Conservation (phyloP, 1,139 yeast species). For the Candida glucosophila region DNA sequence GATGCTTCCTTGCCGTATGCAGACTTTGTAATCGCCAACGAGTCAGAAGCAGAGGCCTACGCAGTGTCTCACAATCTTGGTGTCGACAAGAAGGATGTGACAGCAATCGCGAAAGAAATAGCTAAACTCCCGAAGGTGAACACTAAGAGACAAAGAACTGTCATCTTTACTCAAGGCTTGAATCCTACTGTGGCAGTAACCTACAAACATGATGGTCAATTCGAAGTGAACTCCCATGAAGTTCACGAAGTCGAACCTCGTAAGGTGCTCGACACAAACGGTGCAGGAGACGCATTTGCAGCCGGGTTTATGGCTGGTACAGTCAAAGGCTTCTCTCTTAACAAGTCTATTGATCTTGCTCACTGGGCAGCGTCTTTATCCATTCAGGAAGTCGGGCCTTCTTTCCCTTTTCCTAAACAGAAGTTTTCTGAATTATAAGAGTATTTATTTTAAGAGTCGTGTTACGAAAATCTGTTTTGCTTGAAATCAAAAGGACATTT, state of each 20-base stretch:
- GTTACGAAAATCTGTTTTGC: too few relatives aligned
- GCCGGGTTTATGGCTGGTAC: conserved; percentile 93
- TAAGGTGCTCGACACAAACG: conserved; percentile 85
- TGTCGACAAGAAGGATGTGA: conserved; percentile 49
- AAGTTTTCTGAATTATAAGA: too few relatives aligned
- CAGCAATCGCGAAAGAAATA: conserved; percentile 71
- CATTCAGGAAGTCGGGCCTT: conserved; percentile 89
- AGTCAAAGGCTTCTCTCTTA: conserved; percentile 61
- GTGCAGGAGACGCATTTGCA: conserved; percentile 99
- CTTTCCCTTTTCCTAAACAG: conserved; percentile 73
- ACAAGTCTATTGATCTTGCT: conserved; percentile 69
- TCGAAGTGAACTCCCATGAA: conserved; percentile 43
- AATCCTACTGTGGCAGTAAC: conserved; percentile 78
- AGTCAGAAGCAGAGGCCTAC: conserved; percentile 92
- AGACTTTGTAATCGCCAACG: conserved; percentile 90
- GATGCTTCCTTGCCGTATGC: conserved; percentile 77
- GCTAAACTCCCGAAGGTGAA: conserved; percentile 76
- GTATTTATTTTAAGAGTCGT: too few relatives aligned
- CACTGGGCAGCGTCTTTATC: conserved; percentile 96
- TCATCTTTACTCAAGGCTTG: conserved; percentile 86
- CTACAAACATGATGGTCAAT: conserved; percentile 37
- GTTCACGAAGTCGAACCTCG: conserved; percentile 63
- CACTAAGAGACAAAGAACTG: conserved; percentile 65
- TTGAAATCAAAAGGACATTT: too few relatives aligned
- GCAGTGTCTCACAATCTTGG: conserved; percentile 73